Evolutionary conservation across 768 basidiomycete genomes (phyloP), one percentile per base, ranked within the genome.

Genomic region (Auricularia auricula-judae): DNA sequence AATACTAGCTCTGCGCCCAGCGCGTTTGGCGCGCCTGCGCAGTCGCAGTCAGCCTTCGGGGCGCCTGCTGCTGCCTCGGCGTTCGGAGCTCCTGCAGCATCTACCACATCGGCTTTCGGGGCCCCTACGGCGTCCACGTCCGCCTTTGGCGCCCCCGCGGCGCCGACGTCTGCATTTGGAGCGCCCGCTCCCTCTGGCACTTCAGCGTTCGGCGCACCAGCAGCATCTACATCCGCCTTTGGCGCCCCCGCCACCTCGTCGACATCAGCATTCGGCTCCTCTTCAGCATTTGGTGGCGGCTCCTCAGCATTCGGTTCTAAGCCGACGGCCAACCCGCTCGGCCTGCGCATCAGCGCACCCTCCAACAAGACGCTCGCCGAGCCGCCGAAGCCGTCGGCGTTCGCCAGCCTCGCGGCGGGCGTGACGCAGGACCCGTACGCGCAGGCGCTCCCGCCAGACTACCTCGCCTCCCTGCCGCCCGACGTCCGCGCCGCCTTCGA

Each of bases 371-470:
- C 12, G 3, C 29, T 59, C 1, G 56, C 56, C 8, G 56, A 59
- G 23, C 56, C 56, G 34, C 29, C 34, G 34, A 59, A 59, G 56
- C 21, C 14, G 56, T 33, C 29, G 23, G 56, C 56, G 23, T 59
- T 59, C 56, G 34, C 23, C 8, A 8, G 4, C 4, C 56, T 59
- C 23, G 56, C 56, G 34, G 56, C 56, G 3, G 56, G 56, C 56
- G 56, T 59, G 4, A 14, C 39, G 23, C 53, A 29, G 44, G 81
- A 84, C 66, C 81, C 81, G 64, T 88, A 87, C 68, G 84, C 85
- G 65, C 68, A 64, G 36, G 70, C 80, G 33, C 76, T 91, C 36
- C 88, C 87, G 4, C 67, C 69, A n/a, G 79, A 85, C 67, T 91
- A 91, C 72, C 65, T 76, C 42, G 74, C 81, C 62, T 71, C 82